phyloP scores from a whole-genome alignment of 306 rosid species.

The Hippophae rhamnoides region DNA sequence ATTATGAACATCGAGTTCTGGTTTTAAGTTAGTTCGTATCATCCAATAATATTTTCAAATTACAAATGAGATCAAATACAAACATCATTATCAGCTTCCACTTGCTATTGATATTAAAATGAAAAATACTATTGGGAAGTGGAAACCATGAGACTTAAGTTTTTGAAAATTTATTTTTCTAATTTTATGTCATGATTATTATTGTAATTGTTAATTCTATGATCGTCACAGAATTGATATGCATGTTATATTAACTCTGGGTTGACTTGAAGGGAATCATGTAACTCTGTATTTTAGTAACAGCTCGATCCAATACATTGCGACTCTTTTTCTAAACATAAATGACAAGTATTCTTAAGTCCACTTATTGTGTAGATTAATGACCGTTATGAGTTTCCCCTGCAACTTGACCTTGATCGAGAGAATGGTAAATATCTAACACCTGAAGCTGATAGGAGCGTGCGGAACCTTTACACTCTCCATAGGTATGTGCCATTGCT shows the following conservation, averaged over 20 bases:
- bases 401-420: constrained; percentile 90
- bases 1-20: not conserved
- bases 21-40: not conserved
- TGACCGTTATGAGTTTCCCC: constrained; percentile 93
- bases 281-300: not conserved
- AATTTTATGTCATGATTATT: too few species aligned
- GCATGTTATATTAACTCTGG: not conserved
- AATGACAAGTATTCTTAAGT: not conserved
- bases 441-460: constrained; percentile 81
- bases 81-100: not conserved
- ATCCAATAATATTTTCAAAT: not conserved
- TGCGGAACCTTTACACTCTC: constrained; percentile 87
- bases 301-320: not conserved
- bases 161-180: too few species aligned
- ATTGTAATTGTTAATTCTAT: too few species aligned
- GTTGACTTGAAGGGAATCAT: not conserved
- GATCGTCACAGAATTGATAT: too few species aligned
- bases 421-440: constrained; percentile 80
- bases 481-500: constrained; percentile 53
- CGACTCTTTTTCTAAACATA: not conserved
- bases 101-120: too few species aligned
- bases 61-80: not conserved
- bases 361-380: constrained; percentile 47
- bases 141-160: too few species aligned
- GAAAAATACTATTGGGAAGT: too few species aligned